Base-by-base conservation (phyloP, 1,139 yeast genomes). In the Yarrowia galli region DNA sequence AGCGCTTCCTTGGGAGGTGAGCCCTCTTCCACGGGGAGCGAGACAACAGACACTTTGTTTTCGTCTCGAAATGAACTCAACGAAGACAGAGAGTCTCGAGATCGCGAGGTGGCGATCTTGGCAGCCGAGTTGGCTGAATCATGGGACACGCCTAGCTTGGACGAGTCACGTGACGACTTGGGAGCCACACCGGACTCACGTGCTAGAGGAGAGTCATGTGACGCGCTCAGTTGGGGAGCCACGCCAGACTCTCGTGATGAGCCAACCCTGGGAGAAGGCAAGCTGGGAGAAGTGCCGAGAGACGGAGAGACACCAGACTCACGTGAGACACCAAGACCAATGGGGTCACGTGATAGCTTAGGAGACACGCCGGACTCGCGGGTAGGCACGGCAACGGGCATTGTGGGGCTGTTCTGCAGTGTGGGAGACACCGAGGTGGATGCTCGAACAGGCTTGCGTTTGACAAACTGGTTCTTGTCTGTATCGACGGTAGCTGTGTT, bases 381-480 rank as follows among this genome's bases (percentile, higher is more conserved):
- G 2, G 43, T 10, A 1, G 61, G 60, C 7, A 54, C 45, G 4
- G 45, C 22, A 4, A 54, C 61, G 2, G 61, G 61, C 42, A 51
- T 35, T 13, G 42, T 35, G 28, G 58, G 58, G 9, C 42, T 35
- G 58, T 42, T 35, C 58, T 51, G 58, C 18, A 51, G 28, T 0
- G 58, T 25, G 12, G 46, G 61, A 1, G 46, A 54, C 6, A 23
- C 61, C 4, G 46, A 20, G 6, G 61, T 54, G 8, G 61, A 22
- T 2, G 61, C 46, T 54, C 69, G 68, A 8, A 73, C 74, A 1
- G 75, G 75, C 66, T 72, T 72, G 35, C 74, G 70, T 51, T 71
- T 72, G 10, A 73, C 71, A 60, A 71, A 69, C 40, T 56, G 67
- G 12, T 68, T 51, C 38, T 72, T 72, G 12, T 71, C 71, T 2